Base-by-base conservation (phyloP, 2,329 filamentous ascomycete species). In the Stylonectria norvegica region DNA sequence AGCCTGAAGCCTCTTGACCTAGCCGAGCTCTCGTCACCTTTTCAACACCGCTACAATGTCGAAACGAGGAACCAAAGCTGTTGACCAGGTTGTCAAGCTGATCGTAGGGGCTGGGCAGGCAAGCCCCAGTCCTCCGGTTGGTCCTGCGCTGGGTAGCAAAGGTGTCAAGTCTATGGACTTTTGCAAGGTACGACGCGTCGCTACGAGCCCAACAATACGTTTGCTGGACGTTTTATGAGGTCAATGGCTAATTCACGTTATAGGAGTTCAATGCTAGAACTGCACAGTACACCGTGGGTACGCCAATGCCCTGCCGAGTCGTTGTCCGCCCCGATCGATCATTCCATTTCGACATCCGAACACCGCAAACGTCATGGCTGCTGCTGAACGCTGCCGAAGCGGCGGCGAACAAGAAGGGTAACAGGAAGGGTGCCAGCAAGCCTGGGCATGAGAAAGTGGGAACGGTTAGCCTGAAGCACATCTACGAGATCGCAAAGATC, bases 101-200 rank as follows among this genome's bases (percentile, higher is more conserved):
- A 95, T 98, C 54, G 93, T 98, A 47, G 93, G 91, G 58, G 93
- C 93, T 42, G 93, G 93, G 18, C 89, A 96, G 67, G 93, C 93
- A 45, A 91, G 84, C 59, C 93, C 93, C 20, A 94, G 89, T 69
- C 93, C 93, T 22, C 93, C 93, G 4, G 90, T 98, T 59, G 93
- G 93, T 74, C 93, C 93, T 43, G 93, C 93, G 38, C 78, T 98
- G 52, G 93, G 93, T 70, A 91, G 85, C 66, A 97, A 96, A 74
- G 93, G 93, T 75, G 86, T 98, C 48, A 98, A 98, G 75, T 94
- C 87, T 43, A 98, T 98, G 85, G 93, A 98, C 70, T 98, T 97
- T 66, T 97, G 93, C 81, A 97, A 97, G 78, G 91, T 95, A 46
- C 46, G 65, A 33, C 36, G 22, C 39, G 36, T 30, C 8, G n/a